Evolutionary conservation across 257 asterid species (phyloP).

Genomic region (Primulina huaijiensis): DNA sequence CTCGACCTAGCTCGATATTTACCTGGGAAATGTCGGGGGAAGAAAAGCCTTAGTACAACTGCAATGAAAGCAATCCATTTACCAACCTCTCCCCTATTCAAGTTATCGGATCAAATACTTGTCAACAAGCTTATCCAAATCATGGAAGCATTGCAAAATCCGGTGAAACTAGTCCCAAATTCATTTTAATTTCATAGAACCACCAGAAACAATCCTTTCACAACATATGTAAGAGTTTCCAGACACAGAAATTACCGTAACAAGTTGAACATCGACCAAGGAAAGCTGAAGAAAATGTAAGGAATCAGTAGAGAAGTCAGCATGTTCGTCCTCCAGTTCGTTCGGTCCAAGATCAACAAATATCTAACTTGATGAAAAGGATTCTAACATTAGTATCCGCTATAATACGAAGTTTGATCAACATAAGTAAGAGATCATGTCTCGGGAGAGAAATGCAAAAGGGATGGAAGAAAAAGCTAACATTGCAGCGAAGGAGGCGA

Average conservation of each 20-base stretch:
- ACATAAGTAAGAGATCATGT: too few relatives aligned
- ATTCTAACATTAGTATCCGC: not conserved
- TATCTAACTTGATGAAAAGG: not conserved
- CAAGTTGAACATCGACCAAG: conserved; percentile 47
- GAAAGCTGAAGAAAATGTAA: conserved; percentile 76
- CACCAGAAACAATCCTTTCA: too few relatives aligned
- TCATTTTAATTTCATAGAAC: too few relatives aligned
- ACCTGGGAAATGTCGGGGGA: conserved; percentile 96
- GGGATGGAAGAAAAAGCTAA: conserved; percentile 22
- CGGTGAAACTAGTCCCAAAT: too few relatives aligned
- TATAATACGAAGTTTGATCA: not conserved
- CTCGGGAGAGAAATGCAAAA: not conserved
- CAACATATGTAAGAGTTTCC: not conserved
- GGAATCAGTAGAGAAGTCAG: conserved; percentile 77
- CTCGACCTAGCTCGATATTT: not conserved
- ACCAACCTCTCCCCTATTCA: conserved; percentile 81
- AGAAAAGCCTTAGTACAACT: conserved; percentile 86
- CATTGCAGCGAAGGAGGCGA: conserved; percentile 89
- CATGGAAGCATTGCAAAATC: too few relatives aligned
- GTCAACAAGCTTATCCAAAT: not conserved
- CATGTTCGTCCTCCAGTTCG: conserved; percentile 90
- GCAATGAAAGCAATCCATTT: conserved; percentile 82
- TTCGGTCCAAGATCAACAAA: conserved; percentile 33
- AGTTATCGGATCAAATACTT: conserved; percentile 2
- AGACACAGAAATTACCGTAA: conserved; percentile 44